phyloP scores from a whole-genome alignment of 1,284 basidiomycete genomes.

The Wolfiporia cocos region DNA sequence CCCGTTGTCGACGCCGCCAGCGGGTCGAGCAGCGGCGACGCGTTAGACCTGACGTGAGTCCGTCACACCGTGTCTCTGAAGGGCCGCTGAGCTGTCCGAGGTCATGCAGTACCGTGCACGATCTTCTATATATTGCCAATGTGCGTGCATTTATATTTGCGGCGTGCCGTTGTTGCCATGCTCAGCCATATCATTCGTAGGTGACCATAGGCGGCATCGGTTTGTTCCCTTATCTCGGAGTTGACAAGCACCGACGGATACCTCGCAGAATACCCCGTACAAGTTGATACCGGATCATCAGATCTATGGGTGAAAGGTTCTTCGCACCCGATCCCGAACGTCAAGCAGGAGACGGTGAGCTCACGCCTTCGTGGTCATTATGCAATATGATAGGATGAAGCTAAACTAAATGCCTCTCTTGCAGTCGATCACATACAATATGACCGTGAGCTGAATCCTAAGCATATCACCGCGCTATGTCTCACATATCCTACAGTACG shows the following conservation, averaged over 20 bases:
- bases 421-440: conserved; percentile 43
- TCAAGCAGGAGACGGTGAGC: conserved; percentile 55
- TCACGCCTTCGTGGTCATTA: conserved; percentile 1
- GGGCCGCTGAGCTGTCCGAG: not conserved
- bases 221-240: conserved; percentile 27
- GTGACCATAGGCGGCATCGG: conserved; percentile 55
- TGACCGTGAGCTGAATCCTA: conserved; percentile 55
- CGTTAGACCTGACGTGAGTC: conserved; percentile 26
- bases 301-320: conserved; percentile 71
- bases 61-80: not conserved
- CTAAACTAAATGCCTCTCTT: too few relatives aligned
- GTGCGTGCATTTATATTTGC: conserved; percentile 33
- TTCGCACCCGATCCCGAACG: conserved; percentile 44
- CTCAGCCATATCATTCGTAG: conserved; percentile 35
- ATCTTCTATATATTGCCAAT: conserved; percentile 71
- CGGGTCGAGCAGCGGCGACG: conserved; percentile 16
- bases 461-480: too few relatives aligned
- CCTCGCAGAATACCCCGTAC: conserved; percentile 52
- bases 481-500: conserved; percentile 47
- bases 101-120: conserved; percentile 51
- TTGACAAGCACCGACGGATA: not conserved
- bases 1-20: conserved; percentile 19
- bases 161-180: conserved; percentile 3
- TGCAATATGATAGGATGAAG: too few relatives aligned
- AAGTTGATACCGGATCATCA: conserved; percentile 77